Percentiles rank a stretch among this genome's conserved stretches.
These are phyloP conservation scores for Ananas comosus DNA, from an alignment of 176 grass and related monocot species.

Conservation along the genomic window DNA sequence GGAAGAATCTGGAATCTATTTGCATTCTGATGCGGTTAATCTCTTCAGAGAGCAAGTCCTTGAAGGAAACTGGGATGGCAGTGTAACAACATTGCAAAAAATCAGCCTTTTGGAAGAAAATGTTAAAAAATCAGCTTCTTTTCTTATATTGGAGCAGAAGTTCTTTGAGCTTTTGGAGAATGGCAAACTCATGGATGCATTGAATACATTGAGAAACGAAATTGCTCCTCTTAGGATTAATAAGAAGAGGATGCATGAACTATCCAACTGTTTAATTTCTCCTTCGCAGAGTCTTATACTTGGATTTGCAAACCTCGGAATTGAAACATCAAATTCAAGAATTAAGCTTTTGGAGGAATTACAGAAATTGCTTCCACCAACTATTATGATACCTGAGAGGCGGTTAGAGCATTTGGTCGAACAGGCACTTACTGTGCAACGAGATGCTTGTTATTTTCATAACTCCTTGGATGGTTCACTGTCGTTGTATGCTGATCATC, in stretches of 20 bases:
- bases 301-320: constrained; percentile 43
- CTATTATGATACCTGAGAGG: constrained; percentile 80
- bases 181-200: constrained; percentile 54
- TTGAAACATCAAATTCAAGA: constrained; percentile 40
- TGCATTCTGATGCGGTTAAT: constrained; percentile 48
- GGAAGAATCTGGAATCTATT: constrained; percentile 87
- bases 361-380: constrained; percentile 66
- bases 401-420: constrained; percentile 81
- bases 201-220: constrained; percentile 59
- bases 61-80: constrained; percentile 69
- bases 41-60: constrained; percentile 74
- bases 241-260: constrained; percentile 62
- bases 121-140: constrained; percentile 50
- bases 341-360: constrained; percentile 77
- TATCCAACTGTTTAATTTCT: constrained; percentile 56
- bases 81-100: constrained; percentile 66
- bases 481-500: constrained; percentile 73
- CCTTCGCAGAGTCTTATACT: constrained; percentile 38
- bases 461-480: constrained; percentile 66
- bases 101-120: constrained; percentile 58
- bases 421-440: constrained; percentile 73
- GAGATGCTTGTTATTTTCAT: constrained; percentile 85
- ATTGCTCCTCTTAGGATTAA: constrained; percentile 72
- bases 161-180: constrained; percentile 77
- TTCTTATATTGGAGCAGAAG: constrained; percentile 88